phyloP scores from a whole-genome alignment of 1,284 basidiomycete species.

The Ustilago trichophora region DNA sequence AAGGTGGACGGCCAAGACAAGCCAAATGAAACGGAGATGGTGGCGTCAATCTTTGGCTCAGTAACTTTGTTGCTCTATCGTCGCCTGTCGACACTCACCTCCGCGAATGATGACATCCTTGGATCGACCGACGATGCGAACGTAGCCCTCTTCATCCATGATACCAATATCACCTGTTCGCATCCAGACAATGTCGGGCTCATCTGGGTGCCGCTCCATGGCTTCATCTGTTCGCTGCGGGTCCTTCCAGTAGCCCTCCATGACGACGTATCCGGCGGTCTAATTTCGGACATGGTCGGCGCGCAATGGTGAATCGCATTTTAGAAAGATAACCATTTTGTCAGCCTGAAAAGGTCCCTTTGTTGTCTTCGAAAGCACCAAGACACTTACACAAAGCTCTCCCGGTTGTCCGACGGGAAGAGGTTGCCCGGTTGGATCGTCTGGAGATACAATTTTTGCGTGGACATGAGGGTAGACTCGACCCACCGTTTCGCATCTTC shows the following conservation, averaged over 20 bases:
- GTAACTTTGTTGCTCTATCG: too few relatives aligned
- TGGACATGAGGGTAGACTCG: constrained; percentile 78
- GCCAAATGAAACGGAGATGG: too few relatives aligned
- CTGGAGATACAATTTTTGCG: constrained; percentile 75
- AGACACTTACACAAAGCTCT: constrained; percentile 72
- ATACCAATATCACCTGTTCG: constrained; percentile 83
- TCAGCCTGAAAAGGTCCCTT: constrained; percentile 4
- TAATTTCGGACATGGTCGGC: constrained; percentile 11
- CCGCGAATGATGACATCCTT: constrained; percentile 87
- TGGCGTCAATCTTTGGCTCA: too few relatives aligned
- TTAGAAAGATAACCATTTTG: not conserved
- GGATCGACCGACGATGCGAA: constrained; percentile 75
- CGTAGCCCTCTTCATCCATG: constrained; percentile 82
- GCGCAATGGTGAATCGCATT: constrained; percentile 1
- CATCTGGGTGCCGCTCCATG: constrained; percentile 70
- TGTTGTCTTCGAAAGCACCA: not conserved
- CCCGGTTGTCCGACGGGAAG: constrained; percentile 71
- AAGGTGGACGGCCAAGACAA: too few relatives aligned
- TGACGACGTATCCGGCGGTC: constrained; percentile 78
- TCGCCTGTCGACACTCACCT: constrained; percentile 80
- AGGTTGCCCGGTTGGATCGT: constrained; percentile 68
- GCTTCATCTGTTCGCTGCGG: constrained; percentile 74
- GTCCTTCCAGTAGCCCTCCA: constrained; percentile 85
- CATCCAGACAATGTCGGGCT: constrained; percentile 76
- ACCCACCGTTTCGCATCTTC: constrained; percentile 82